Evolutionary conservation across 768 basidiomycete species (phyloP).

Genomic region (Crepidotus variabilis): DNA sequence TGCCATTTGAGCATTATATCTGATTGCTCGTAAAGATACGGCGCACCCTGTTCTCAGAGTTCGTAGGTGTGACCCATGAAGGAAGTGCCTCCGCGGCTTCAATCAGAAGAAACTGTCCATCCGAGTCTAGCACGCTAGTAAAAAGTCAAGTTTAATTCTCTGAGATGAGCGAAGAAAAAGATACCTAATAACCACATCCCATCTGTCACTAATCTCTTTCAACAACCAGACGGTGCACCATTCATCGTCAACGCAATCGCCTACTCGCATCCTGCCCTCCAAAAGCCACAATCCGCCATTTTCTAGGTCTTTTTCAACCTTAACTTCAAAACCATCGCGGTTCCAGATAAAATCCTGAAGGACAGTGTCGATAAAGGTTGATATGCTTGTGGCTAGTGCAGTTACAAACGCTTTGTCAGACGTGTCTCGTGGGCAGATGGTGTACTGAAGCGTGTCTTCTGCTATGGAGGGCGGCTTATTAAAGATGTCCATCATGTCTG

Average conservation of each 20-base stretch:
- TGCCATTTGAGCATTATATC: conserved; percentile 30
- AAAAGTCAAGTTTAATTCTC: not conserved
- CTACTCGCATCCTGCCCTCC: conserved; percentile 85
- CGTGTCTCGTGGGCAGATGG: conserved; percentile 53
- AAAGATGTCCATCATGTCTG: conserved; percentile 59
- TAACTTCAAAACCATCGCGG: conserved; percentile 78
- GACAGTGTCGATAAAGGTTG: conserved; percentile 46
- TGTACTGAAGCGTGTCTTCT: conserved; percentile 82
- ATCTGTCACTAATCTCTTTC: conserved; percentile 67
- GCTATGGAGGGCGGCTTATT: conserved; percentile 74
- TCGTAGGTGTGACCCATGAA: conserved; percentile 86
- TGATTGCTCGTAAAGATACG: conserved; percentile 19
- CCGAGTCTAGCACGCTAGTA: conserved; percentile 74
- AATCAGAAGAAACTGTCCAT: conserved; percentile 94
- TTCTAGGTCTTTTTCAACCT: conserved; percentile 47
- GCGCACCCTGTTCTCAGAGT: conserved; percentile 90
- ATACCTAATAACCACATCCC: conserved; percentile 81
- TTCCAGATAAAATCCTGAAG: conserved; percentile 77
- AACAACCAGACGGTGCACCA: conserved; percentile 94
- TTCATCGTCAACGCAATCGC: conserved; percentile 97
- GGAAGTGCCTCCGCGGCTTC: conserved; percentile 92
- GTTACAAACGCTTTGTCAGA: conserved; percentile 59
- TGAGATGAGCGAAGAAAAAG: conserved; percentile 3
- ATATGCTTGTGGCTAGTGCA: conserved; percentile 67
- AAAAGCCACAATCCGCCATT: conserved; percentile 48